Percentiles rank a stretch among this genome's conserved stretches.
phyloP scores from a whole-genome alignment of 2,329 filamentous ascomycete genomes.

The Coleophoma eucalyptorum region DNA sequence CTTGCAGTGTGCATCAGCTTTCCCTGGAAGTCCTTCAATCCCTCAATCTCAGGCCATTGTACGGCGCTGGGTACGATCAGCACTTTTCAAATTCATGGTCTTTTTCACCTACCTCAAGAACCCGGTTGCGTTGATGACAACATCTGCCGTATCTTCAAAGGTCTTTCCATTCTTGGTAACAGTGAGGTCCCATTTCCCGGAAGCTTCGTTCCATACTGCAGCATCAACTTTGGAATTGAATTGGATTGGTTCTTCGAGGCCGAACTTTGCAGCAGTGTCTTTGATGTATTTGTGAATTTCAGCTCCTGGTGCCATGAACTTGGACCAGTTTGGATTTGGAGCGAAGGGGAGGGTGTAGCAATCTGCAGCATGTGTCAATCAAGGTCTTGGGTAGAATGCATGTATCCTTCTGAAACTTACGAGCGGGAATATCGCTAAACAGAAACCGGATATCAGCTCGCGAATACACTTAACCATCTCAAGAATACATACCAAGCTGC shows the following conservation, averaged over 20 bases:
- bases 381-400: not conserved
- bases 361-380: slow-evolving; percentile 52
- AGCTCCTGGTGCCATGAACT: slow-evolving; percentile 52
- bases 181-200: slow-evolving; percentile 42
- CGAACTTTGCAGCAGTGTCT: slow-evolving; percentile 44
- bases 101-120: slow-evolving; percentile 26
- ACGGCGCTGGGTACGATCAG: slow-evolving; percentile 51
- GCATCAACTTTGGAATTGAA: slow-evolving; percentile 49
- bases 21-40: slow-evolving; percentile 40
- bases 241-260: slow-evolving; percentile 49
- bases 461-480: slow-evolving; percentile 43
- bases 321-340: slow-evolving; percentile 51
- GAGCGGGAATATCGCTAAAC: slow-evolving; percentile 32
- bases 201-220: slow-evolving; percentile 47
- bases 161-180: slow-evolving; percentile 32
- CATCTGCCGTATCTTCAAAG: slow-evolving; percentile 13
- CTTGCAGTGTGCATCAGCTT: slow-evolving; percentile 36
- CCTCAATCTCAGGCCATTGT: slow-evolving; percentile 41
- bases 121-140: slow-evolving; percentile 4
- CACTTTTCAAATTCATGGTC: not conserved
- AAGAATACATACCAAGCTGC: slow-evolving; percentile 7
- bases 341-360: slow-evolving; percentile 51
- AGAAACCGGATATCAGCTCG: slow-evolving; percentile 12
- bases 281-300: slow-evolving; percentile 52
- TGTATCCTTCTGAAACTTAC: slow-evolving; percentile 4